A percentile compares a stretch with the other conserved stretches of the same genome.
phyloP scores from a whole-genome alignment of 2,329 filamentous ascomycete genomes.

The Scytalidium sp. region DNA sequence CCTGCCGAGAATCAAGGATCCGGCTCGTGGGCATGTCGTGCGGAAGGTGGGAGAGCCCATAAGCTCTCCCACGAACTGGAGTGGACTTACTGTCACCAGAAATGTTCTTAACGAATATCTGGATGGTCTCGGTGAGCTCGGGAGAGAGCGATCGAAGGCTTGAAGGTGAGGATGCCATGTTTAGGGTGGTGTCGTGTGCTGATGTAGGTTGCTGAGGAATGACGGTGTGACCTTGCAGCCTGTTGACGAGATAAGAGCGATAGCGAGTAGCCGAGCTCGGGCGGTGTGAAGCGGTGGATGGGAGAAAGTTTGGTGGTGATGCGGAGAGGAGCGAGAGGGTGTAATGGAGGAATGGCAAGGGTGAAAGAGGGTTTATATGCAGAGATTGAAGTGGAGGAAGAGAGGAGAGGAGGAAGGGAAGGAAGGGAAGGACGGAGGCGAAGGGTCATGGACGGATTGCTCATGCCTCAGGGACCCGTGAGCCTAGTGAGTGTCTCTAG shows the following conservation, averaged over 20 bases:
- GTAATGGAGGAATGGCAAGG: not conserved
- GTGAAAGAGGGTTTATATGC: not conserved
- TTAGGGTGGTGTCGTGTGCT: conserved; percentile 3
- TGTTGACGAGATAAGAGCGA: not conserved
- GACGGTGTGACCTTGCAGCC: conserved; percentile 1
- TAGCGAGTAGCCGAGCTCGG: not conserved
- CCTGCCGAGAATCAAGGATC: too few species aligned
- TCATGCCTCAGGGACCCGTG: not conserved
- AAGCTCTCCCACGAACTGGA: not conserved
- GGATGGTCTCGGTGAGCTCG: conserved; percentile 49
- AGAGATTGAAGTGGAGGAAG: too few species aligned
- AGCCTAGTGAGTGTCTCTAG: not conserved
- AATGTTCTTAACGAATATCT: conserved; percentile 60
- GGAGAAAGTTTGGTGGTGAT: not conserved
- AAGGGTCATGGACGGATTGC: not conserved
- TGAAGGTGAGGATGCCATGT: conserved; percentile 22
- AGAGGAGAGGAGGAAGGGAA: not conserved
- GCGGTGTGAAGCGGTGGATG: too few species aligned
- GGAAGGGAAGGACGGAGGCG: not conserved
- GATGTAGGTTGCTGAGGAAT: conserved; percentile 1
- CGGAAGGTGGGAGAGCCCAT: not conserved
- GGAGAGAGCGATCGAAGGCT: conserved; percentile 30
- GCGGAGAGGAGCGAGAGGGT: not conserved
- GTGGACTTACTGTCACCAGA: conserved; percentile 51
- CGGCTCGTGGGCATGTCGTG: not conserved